These are phyloP conservation scores for Penicillium antarcticum DNA, from an alignment of 495 filamentous ascomycete species.

Conservation along the genomic window DNA sequence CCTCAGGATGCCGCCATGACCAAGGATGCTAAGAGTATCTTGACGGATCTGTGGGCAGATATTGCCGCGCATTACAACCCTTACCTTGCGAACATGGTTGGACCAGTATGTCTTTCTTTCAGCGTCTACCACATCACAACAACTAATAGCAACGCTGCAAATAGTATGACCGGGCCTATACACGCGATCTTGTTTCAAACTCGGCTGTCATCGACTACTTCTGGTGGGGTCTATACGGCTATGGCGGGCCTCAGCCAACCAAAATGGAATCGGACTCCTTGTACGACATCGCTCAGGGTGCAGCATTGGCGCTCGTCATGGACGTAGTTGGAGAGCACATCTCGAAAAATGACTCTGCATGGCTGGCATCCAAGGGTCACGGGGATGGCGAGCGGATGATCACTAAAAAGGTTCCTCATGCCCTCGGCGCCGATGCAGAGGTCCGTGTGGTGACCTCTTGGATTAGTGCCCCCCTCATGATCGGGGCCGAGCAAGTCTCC, in stretches of 20 bases:
- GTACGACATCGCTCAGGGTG: conserved; percentile 24
- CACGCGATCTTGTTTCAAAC: conserved; percentile 23
- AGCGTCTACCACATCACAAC: not conserved
- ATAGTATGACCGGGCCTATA: conserved; percentile 28
- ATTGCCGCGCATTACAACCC: conserved; percentile 27
- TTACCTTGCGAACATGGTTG: conserved; percentile 17
- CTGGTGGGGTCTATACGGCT: conserved; percentile 28
- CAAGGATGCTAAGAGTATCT: conserved; percentile 13
- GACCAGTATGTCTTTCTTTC: conserved; percentile 7
- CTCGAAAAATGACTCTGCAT: conserved; percentile 3
- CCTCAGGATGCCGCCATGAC: conserved; percentile 18
- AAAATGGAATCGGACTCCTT: conserved; percentile 22
- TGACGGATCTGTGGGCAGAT: conserved; percentile 22
- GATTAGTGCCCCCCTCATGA: conserved; percentile 27
- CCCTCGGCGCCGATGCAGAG: conserved; percentile 13
- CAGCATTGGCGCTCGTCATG: conserved; percentile 21
- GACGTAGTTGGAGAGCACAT: conserved; percentile 17
- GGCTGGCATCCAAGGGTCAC: conserved; percentile 5
- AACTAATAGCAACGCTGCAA: conserved; percentile 5
- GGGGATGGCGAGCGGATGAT: conserved; percentile 21
- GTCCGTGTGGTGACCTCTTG: conserved; percentile 21
- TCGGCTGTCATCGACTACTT: conserved; percentile 24
- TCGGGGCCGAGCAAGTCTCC: conserved; percentile 22
- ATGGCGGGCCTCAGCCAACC: conserved; percentile 23
- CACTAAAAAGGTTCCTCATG: conserved; percentile 20